Evolutionary conservation across 1,284 basidiomycete genomes (phyloP).

Genomic region (Naganishia cerealis): DNA sequence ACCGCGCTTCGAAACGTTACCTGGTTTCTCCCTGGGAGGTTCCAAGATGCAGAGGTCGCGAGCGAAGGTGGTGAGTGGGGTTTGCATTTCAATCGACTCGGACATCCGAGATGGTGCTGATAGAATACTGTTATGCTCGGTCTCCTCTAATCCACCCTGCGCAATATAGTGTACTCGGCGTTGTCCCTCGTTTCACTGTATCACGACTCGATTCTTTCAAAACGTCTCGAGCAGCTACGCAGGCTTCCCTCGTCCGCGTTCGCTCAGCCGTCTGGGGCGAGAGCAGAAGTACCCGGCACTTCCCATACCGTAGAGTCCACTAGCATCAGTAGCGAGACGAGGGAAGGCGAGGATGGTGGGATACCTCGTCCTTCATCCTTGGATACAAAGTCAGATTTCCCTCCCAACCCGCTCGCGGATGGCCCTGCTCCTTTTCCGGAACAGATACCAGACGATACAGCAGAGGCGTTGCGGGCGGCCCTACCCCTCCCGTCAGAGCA

Average conservation of each 20-base stretch:
- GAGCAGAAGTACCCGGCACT: neutral
- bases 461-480: neutral
- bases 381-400: neutral
- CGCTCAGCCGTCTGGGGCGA: conserved; percentile 4
- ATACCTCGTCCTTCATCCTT: neutral
- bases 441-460: neutral
- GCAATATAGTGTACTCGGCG: conserved; percentile 47
- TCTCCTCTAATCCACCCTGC: no score
- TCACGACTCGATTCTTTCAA: conserved; percentile 77
- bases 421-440: neutral
- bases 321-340: no score
- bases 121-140: neutral
- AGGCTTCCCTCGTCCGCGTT: conserved; percentile 61
- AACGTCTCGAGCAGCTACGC: conserved; percentile 64
- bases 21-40: conserved; percentile 91
- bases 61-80: conserved; percentile 80
- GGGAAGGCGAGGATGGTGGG: neutral
- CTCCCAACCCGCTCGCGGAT: conserved; percentile 1
- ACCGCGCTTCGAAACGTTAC: conserved; percentile 83
- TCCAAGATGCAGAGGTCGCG: conserved; percentile 92
- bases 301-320: neutral
- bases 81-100: conserved; percentile 59
- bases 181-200: conserved; percentile 58
- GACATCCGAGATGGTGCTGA: neutral
- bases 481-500: conserved; percentile 47